Evolutionary conservation across 768 basidiomycete species (phyloP).

Genomic region (Lentinula guzmanii): DNA sequence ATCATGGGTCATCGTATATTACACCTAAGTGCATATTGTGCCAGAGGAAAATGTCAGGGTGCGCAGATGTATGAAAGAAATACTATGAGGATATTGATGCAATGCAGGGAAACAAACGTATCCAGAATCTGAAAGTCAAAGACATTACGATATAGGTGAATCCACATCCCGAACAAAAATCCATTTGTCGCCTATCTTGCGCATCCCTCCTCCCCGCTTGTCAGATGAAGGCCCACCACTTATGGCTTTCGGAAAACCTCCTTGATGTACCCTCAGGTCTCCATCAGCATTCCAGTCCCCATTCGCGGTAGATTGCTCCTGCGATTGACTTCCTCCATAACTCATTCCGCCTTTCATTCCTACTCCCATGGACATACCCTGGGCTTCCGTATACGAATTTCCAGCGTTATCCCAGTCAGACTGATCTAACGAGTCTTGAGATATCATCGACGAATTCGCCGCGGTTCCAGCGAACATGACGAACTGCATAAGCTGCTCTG

Average conservation of each 20-base stretch:
- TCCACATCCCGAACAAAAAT: conserved; percentile 6
- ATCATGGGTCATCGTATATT: not conserved
- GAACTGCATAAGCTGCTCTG: conserved; percentile 74
- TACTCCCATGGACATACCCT: not conserved
- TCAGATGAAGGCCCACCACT: not conserved
- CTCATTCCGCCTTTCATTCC: not conserved
- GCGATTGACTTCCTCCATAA: not conserved
- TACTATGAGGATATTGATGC: not conserved
- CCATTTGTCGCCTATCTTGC: conserved; percentile 4
- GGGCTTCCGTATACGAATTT: not conserved
- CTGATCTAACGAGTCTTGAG: not conserved
- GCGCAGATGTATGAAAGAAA: not conserved
- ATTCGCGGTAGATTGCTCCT: not conserved
- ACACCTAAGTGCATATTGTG: not conserved
- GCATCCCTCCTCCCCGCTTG: conserved; percentile 2
- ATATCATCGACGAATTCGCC: not conserved
- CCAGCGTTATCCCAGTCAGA: not conserved
- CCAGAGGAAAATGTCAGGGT: not conserved
- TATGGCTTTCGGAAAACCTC: not conserved
- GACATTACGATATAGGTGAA: not conserved
- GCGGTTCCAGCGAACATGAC: conserved; percentile 31
- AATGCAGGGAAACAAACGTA: not conserved
- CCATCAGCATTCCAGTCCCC: not conserved
- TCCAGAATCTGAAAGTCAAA: not conserved
- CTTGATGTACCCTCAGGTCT: not conserved